phyloP scores from a whole-genome alignment of 176 grass and related monocot species.

The Zizania latifolia region DNA sequence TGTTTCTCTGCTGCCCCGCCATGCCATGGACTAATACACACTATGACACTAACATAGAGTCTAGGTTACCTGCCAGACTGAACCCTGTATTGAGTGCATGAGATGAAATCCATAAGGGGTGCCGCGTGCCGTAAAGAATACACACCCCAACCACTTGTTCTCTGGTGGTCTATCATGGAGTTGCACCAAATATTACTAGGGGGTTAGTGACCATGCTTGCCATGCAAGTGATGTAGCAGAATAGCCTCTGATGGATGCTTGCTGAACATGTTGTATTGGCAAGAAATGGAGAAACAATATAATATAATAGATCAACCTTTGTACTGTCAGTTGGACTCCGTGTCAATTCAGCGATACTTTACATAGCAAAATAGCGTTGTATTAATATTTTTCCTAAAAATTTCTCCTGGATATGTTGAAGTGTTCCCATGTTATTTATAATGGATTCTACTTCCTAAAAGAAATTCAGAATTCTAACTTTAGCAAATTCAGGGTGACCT shows the following conservation, averaged over 20 bases:
- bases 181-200: conserved; percentile 9
- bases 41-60: not conserved
- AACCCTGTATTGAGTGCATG: not conserved
- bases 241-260: not conserved
- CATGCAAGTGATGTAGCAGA: not conserved
- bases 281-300: not conserved
- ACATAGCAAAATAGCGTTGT: not conserved
- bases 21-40: not conserved
- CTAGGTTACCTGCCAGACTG: not conserved
- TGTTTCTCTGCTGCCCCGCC: not conserved
- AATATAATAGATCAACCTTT: not conserved
- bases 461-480: not conserved
- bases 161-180: not conserved
- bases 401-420: not conserved
- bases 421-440: not conserved
- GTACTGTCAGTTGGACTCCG: not conserved
- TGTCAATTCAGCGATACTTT: not conserved
- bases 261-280: conserved; percentile 1
- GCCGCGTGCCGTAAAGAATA: not conserved
- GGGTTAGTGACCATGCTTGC: not conserved
- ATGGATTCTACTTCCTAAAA: not conserved
- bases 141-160: not conserved
- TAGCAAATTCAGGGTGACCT: not conserved
- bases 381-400: not conserved
- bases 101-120: not conserved